Evolutionary conservation across 1,284 basidiomycete genomes (phyloP).

Genomic region (Ganoderma meredithae): DNA sequence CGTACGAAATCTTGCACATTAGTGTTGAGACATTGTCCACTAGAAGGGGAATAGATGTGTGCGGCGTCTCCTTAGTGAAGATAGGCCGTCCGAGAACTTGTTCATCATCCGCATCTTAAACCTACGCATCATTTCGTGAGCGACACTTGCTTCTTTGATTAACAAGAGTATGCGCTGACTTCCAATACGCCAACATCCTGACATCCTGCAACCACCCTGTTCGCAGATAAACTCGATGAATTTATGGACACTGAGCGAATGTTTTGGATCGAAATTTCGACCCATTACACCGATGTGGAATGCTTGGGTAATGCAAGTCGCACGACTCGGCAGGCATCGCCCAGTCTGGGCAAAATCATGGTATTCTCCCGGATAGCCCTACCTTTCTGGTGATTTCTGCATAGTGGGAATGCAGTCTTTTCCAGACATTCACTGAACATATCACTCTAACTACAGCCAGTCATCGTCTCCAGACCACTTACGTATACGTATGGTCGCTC

Average conservation of each 20-base stretch:
- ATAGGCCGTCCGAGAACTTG: constrained; percentile 44
- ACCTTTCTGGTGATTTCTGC: no score
- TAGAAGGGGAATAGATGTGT: constrained; percentile 43
- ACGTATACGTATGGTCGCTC: constrained; percentile 33
- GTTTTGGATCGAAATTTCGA: constrained; percentile 21
- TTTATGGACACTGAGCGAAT: constrained; percentile 17
- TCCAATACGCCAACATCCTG: constrained; percentile 20
- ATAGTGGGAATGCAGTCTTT: no score
- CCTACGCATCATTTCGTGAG: constrained; percentile 29
- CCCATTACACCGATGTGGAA: constrained; percentile 25
- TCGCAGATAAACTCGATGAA: constrained; percentile 22
- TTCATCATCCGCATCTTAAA: constrained; percentile 49
- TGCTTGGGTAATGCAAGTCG: no score
- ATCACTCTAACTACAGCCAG: no score
- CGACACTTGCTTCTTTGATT: no score
- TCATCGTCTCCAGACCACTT: no score
- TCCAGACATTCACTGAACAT: no score
- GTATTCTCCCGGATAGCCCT: no score
- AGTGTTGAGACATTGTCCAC: constrained; percentile 41
- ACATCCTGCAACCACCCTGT: constrained; percentile 15
- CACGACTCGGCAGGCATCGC: no score
- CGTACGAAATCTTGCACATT: constrained; percentile 38
- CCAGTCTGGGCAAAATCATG: no score
- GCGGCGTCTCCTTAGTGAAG: constrained; percentile 47
- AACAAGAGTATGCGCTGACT: constrained; percentile 13